Percentiles rank a stretch among this genome's conserved stretches.
Conservation (phyloP, 208 protist species). For the Sergeia podlipaevii region DNA sequence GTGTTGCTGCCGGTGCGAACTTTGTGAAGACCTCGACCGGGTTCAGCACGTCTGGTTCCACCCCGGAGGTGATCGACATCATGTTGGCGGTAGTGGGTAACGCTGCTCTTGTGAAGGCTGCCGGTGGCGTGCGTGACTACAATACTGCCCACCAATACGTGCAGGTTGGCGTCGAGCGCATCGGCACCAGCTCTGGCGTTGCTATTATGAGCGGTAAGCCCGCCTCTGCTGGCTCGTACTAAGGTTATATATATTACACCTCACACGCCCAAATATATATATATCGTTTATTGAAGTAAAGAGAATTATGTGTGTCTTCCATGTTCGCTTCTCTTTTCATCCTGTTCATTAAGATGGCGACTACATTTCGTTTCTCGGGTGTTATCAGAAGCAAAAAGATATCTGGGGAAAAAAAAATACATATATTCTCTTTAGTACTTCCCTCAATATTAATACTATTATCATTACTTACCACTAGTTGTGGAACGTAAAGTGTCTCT, state of each 20-base stretch:
- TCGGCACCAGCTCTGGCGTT: conserved; percentile 90
- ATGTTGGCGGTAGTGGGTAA: conserved; percentile 92
- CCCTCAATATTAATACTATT: too few relatives aligned
- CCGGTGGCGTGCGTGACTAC: conserved; percentile 87
- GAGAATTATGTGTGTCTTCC: not conserved
- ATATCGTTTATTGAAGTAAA: too few relatives aligned
- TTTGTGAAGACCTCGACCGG: conserved; percentile 97
- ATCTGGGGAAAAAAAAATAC: too few relatives aligned
- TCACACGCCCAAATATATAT: too few relatives aligned
- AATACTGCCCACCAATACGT: conserved; percentile 80
- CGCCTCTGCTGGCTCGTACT: not conserved
- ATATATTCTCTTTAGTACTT: too few relatives aligned
- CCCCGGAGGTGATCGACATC: conserved; percentile 78
- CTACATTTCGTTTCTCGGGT: too few relatives aligned
- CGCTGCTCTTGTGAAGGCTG: conserved; percentile 79
- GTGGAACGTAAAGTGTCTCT: too few relatives aligned
- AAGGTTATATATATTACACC: too few relatives aligned
- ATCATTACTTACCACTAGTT: too few relatives aligned
- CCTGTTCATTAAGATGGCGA: too few relatives aligned
- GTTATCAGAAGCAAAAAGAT: too few relatives aligned
- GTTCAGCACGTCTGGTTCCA: conserved; percentile 89
- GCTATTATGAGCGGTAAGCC: conserved; percentile 43
- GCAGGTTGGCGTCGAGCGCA: conserved; percentile 72
- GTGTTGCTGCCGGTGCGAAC: conserved; percentile 73
- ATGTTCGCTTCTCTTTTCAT: too few relatives aligned